These are phyloP conservation scores for Amphibolis antarctica DNA, from an alignment of 106 monocot species.

Conservation along the genomic window DNA sequence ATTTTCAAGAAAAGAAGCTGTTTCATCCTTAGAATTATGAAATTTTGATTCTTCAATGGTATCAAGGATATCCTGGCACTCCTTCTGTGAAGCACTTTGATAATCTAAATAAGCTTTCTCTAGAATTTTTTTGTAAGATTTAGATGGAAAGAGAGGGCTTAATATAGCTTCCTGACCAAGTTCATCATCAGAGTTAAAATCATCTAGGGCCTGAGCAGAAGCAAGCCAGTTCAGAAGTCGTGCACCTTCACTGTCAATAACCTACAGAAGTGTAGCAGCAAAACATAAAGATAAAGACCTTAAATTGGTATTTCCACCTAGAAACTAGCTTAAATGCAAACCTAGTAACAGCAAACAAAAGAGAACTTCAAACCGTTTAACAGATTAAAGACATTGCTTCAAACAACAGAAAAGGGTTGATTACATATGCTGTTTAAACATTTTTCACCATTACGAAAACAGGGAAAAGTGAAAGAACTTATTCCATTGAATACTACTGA, in stretches of 20 bases:
- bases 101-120: conserved; percentile 72
- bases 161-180: conserved; percentile 56
- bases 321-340: too few species aligned
- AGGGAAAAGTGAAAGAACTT: too few species aligned
- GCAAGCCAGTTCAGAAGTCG: conserved; percentile 83
- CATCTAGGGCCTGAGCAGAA: conserved; percentile 77
- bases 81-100: conserved; percentile 71
- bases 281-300: neutral
- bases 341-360: too few species aligned
- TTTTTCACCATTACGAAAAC: too few species aligned
- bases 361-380: neutral
- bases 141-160: conserved; percentile 49
- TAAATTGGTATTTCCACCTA: neutral
- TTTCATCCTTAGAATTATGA: conserved; percentile 20
- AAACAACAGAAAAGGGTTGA: neutral
- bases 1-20: conserved; percentile 3
- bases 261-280: neutral
- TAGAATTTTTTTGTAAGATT: conserved; percentile 34
- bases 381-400: neutral
- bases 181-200: conserved; percentile 61
- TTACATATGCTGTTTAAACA: too few species aligned
- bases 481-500: too few species aligned
- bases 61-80: conserved; percentile 95
- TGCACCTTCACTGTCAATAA: conserved; percentile 43
- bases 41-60: conserved; percentile 27